Evolutionary conservation across 768 basidiomycete species (phyloP).

Genomic region (Hemileccinum impolitum): DNA sequence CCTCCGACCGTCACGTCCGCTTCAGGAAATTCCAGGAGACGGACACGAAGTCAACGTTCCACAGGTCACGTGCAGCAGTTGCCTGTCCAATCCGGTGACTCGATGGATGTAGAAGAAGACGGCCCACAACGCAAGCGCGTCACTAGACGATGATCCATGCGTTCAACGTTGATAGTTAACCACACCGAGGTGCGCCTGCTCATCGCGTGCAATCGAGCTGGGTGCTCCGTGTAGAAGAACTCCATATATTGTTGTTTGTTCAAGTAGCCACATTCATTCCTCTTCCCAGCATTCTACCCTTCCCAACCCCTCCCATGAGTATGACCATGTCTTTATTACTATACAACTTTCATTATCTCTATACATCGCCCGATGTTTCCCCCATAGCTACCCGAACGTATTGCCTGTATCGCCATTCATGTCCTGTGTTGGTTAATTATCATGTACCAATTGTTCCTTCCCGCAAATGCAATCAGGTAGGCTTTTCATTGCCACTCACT

Average conservation of each 20-base stretch:
- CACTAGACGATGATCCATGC: conserved; percentile 49
- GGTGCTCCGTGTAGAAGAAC: conserved; percentile 12
- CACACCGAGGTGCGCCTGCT: not conserved
- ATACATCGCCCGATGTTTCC: not conserved
- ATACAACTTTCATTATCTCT: conserved; percentile 5
- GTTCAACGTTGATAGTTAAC: no score
- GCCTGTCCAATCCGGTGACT: conserved; percentile 41
- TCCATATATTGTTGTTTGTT: not conserved
- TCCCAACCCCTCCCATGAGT: conserved; percentile 6
- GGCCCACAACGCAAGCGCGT: conserved; percentile 72
- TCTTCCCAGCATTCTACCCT: conserved; percentile 1
- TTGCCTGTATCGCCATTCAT: conserved; percentile 13
- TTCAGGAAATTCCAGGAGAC: conserved; percentile 41
- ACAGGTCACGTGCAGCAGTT: conserved; percentile 38
- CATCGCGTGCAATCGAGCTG: not conserved
- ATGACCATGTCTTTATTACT: conserved; percentile 10
- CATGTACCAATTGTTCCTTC: conserved; percentile 15
- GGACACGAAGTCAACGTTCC: conserved; percentile 52
- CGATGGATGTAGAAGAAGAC: conserved; percentile 79
- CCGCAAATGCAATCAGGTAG: no score
- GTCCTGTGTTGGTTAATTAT: conserved; percentile 9
- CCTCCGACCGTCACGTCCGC: conserved; percentile 19
- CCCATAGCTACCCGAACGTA: not conserved
- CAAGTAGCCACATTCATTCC: conserved; percentile 2
- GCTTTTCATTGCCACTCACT: no score